These are phyloP conservation scores for Firmiana major DNA, from an alignment of 345 rosid species.

Conservation along the genomic window DNA sequence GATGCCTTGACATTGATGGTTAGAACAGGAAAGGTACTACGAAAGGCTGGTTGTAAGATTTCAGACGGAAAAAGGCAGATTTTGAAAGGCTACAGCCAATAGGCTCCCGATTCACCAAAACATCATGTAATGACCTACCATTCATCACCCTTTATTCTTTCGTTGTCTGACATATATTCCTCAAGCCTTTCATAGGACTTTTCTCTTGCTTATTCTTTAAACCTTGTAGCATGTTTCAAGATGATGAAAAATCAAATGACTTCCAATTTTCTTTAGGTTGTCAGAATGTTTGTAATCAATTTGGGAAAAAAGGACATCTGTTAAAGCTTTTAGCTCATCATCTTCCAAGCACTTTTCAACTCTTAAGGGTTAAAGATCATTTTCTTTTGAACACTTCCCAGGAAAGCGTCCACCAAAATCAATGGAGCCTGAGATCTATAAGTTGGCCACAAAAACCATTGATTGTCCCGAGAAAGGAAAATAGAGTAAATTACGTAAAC, in stretches of 20 bases:
- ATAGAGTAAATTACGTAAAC: neutral
- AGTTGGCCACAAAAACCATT: neutral
- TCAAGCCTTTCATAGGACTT: neutral
- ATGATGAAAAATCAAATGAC: neutral
- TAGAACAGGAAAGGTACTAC: neutral
- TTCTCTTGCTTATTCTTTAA: neutral
- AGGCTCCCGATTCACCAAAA: neutral
- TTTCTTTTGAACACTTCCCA: neutral
- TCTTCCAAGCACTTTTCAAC: neutral
- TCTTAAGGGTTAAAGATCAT: neutral
- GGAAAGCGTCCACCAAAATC: neutral
- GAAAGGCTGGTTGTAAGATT: neutral
- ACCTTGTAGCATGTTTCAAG: neutral
- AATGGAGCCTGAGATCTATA: neutral
- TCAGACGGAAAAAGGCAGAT: neutral
- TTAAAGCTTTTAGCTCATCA: neutral
- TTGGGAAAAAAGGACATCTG: neutral
- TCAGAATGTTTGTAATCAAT: too few species aligned
- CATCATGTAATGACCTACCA: neutral
- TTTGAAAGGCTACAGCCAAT: neutral
- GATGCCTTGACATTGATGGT: constrained; percentile 1
- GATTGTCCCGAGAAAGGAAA: neutral
- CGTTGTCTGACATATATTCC: neutral
- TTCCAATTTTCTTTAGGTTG: neutral
- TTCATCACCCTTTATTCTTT: neutral